These are phyloP conservation scores for Backusella luteola DNA, from an alignment of 192 early-diverging fungal species.

Conservation along the genomic window DNA sequence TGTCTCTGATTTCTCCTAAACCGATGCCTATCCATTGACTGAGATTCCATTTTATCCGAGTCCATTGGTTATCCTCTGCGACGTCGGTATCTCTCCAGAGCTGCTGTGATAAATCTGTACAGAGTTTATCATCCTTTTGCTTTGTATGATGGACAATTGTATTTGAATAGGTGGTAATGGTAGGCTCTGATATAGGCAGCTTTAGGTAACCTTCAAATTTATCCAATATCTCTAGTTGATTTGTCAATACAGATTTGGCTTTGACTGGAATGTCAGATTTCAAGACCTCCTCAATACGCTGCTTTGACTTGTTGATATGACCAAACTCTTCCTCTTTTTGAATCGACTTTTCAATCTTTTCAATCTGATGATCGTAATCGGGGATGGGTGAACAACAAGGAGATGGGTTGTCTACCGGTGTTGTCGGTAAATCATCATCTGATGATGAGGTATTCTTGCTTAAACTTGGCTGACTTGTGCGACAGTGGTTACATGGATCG, in stretches of 20 bases:
- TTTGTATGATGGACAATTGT: neutral
- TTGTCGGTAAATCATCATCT: neutral
- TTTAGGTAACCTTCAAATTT: neutral
- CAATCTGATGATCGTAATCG: neutral
- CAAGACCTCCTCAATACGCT: neutral
- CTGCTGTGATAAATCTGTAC: neutral
- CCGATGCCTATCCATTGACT: constrained; percentile 7
- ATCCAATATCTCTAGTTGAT: neutral
- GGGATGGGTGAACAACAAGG: neutral
- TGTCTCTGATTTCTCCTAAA: neutral
- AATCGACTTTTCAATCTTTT: neutral
- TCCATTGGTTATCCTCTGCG: neutral
- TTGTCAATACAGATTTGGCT: neutral
- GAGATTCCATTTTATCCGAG: constrained; percentile 9
- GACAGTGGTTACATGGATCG: neutral
- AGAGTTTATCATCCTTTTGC: neutral
- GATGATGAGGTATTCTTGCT: neutral
- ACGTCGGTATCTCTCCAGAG: neutral
- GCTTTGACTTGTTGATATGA: no score
- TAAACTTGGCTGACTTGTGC: neutral
- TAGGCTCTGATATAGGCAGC: neutral
- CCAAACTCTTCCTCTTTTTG: neutral
- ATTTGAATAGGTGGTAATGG: neutral
- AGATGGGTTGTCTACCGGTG: neutral
- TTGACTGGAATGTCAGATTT: neutral